These are phyloP conservation scores for Aspergillus awamori DNA, from an alignment of 2,329 filamentous ascomycete genomes.

Conservation along the genomic window DNA sequence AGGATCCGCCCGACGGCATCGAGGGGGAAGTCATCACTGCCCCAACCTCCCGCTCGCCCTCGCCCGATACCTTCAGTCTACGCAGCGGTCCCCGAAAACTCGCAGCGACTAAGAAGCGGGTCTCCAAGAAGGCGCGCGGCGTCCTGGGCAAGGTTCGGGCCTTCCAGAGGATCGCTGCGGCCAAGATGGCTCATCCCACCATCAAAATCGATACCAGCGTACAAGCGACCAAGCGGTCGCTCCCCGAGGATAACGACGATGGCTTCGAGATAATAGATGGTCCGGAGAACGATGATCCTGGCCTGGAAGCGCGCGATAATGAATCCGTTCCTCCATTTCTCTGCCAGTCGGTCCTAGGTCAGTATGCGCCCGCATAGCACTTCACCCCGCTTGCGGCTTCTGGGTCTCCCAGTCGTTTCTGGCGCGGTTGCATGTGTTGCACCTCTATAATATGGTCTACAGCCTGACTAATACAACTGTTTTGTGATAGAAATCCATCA, in stretches of 20 bases:
- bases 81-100: slow-evolving; percentile 35
- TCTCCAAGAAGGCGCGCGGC: slow-evolving; percentile 44
- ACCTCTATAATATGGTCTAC: not conserved
- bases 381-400: slow-evolving; percentile 19
- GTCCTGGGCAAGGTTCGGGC: slow-evolving; percentile 46
- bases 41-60: slow-evolving; percentile 35
- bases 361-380: slow-evolving; percentile 27
- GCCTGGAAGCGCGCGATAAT: slow-evolving; percentile 32
- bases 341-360: slow-evolving; percentile 42
- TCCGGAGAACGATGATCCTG: slow-evolving; percentile 32
- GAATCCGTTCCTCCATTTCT: slow-evolving; percentile 43
- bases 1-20: slow-evolving; percentile 28
- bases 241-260: slow-evolving; percentile 40
- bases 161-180: slow-evolving; percentile 43
- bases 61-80: slow-evolving; percentile 34
- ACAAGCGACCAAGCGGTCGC: slow-evolving; percentile 42
- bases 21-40: slow-evolving; percentile 33
- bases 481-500: slow-evolving; percentile 55
- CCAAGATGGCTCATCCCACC: slow-evolving; percentile 46
- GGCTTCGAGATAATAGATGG: slow-evolving; percentile 29
- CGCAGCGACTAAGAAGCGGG: slow-evolving; percentile 35
- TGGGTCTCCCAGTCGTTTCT: not conserved
- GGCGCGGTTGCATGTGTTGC: not conserved
- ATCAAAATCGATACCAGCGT: slow-evolving; percentile 46
- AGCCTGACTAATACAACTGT: slow-evolving; percentile 13